phyloP scores from a whole-genome alignment of 2,329 filamentous ascomycete genomes.

The Volutella citrinella region DNA sequence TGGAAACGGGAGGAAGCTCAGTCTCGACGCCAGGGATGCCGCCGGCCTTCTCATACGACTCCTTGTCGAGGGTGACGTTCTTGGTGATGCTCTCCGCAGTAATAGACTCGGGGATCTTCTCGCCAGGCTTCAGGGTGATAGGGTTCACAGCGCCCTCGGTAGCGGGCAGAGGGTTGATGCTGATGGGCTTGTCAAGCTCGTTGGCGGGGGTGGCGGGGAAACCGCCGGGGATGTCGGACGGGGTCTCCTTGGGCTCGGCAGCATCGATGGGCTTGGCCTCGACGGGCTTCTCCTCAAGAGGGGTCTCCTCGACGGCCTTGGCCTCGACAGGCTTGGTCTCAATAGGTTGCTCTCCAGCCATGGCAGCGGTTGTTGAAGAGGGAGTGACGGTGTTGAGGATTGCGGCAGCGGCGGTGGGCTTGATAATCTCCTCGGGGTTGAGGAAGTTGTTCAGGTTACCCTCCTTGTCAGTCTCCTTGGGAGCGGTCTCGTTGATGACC shows the following conservation, averaged over 20 bases:
- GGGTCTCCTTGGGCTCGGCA: conserved; percentile 19
- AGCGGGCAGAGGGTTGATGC: conserved; percentile 61
- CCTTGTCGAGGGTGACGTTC: conserved; percentile 76
- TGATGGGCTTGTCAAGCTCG: conserved; percentile 51
- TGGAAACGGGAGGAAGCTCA: conserved; percentile 53
- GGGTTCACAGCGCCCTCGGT: conserved; percentile 70
- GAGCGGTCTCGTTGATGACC: conserved; percentile 77
- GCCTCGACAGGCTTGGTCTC: conserved; percentile 31
- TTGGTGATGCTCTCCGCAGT: conserved; percentile 65
- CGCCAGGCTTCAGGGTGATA: conserved; percentile 73
- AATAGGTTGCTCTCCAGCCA: conserved; percentile 59
- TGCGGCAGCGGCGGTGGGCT: conserved; percentile 43
- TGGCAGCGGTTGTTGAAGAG: conserved; percentile 66
- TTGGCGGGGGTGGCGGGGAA: conserved; percentile 66
- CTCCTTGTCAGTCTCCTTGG: conserved; percentile 76
- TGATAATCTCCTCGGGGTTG: conserved; percentile 65
- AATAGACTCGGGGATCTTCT: conserved; percentile 71
- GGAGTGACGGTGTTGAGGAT: conserved; percentile 67
- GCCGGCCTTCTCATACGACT: conserved; percentile 81
- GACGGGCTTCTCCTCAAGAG: conserved; percentile 3
- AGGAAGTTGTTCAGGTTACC: conserved; percentile 95
- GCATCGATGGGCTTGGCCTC: conserved; percentile 10
- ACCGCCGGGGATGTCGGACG: conserved; percentile 40
- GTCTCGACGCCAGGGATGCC: conserved; percentile 52
- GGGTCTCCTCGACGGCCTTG: conserved; percentile 1